phyloP scores from a whole-genome alignment of 345 rosid species.

The Bretschneidera sinensis region DNA sequence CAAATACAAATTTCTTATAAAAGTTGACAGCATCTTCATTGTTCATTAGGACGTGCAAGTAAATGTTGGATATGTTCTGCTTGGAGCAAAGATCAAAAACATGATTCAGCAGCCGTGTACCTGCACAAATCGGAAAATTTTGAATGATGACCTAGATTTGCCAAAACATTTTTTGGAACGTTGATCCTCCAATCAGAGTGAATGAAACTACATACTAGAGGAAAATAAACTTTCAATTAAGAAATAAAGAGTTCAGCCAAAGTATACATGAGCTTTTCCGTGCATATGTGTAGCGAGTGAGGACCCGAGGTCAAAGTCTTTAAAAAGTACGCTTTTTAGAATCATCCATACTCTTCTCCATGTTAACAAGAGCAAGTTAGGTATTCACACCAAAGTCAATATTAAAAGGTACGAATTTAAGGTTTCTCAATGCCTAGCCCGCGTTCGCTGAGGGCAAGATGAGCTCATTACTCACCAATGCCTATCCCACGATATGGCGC shows the following conservation, averaged over 20 bases:
- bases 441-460: neutral
- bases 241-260: too few relatives aligned
- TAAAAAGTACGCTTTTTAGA: too few relatives aligned
- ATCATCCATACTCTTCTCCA: too few relatives aligned
- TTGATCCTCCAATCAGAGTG: neutral
- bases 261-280: too few relatives aligned
- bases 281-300: too few relatives aligned
- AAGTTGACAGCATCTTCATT: constrained; percentile 91
- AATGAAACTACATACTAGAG: neutral
- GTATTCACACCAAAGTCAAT: neutral
- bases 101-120: constrained; percentile 80
- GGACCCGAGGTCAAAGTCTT: too few relatives aligned
- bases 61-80: constrained; percentile 71
- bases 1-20: constrained; percentile 90
- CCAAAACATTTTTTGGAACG: neutral
- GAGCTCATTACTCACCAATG: constrained; percentile 55
- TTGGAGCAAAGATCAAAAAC: constrained; percentile 71
- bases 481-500: constrained; percentile 96
- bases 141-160: neutral
- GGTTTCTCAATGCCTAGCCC: neutral
- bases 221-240: too few relatives aligned
- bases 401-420: too few relatives aligned
- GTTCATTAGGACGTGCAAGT: constrained; percentile 96
- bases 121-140: constrained; percentile 35
- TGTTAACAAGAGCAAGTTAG: neutral